These are phyloP conservation scores for Ceratorhiza oryzae-sativae DNA, from an alignment of 1,284 basidiomycete species.

Conservation along the genomic window DNA sequence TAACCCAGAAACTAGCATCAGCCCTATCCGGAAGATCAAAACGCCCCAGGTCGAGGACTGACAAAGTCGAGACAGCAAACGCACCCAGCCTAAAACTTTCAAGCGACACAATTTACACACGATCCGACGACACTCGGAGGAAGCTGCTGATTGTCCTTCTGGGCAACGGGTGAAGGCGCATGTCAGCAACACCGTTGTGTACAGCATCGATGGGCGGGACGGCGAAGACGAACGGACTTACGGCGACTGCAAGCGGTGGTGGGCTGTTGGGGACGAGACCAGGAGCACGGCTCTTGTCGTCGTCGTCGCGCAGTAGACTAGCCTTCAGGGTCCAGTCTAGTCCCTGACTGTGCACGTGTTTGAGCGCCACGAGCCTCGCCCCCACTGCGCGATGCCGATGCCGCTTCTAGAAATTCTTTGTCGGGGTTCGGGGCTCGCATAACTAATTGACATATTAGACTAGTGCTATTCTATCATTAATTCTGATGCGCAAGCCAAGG, in stretches of 20 bases:
- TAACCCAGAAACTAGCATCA: background rate
- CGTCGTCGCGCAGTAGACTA: background rate
- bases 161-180: slow-evolving; percentile 7
- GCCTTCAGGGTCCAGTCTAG: background rate
- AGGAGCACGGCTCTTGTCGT: background rate
- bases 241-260: background rate
- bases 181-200: too few species aligned
- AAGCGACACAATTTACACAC: background rate
- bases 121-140: background rate
- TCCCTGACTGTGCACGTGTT: slow-evolving; percentile 16
- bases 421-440: background rate
- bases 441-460: background rate
- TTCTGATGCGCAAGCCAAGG: too few species aligned
- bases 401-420: slow-evolving; percentile 11
- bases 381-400: background rate
- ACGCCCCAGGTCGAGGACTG: background rate
- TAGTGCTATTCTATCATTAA: background rate
- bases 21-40: background rate
- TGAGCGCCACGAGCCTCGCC: slow-evolving; percentile 20
- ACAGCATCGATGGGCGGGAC: too few species aligned
- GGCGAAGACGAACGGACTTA: background rate
- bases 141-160: slow-evolving; percentile 13
- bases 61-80: background rate
- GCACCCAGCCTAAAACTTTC: background rate
- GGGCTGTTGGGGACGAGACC: background rate